Base-by-base conservation (phyloP, 129 eudicot species). In the Flaveria brownii region DNA sequence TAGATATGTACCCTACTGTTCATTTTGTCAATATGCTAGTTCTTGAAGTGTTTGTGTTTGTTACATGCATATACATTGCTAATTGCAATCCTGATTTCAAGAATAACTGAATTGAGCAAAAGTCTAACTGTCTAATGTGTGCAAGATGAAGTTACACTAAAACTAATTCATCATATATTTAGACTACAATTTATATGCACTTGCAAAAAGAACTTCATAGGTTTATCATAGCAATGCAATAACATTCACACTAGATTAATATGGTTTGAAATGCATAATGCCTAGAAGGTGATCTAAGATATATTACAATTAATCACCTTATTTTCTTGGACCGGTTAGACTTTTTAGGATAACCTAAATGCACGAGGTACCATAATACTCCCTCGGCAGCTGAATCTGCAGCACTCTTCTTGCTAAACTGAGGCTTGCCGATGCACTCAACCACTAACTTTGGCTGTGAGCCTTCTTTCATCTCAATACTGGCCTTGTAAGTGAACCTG, bases 361-460 rank as follows among this genome's bases (percentile, higher is more conserved):
- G 81, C 71, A 63, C 78, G 69, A 87, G 76, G 78, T 74, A 84
- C 91, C 91, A 87, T 43, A 84, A 75, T 68, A 81, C 86, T 43
- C 86, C 91, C 68, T 84, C 86, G 13, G 91, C 91, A 33, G 91
- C 91, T 46, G 86, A 72, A 22, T 84, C 87, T 60, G 88, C 87
- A 26, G 91, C 91, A 33, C 43, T 81, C 65, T 87, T 87, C 82
- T 87, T 87, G 70, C 39, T 87, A 0, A 42, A 25, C 52, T 72
- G 79, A 67, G 87, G 86, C 72, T 81, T 73, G 60, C 91, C 83
- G 46, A 77, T 50, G 70, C 91, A 82, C 80, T 84, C 91, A 12
- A 87, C n/a, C 30, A 65, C 50, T 42, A 46, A 54, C 16, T 12
- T 25, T 55, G 75, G 73, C 50, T 15, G 50, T 42, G 81, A 47